Evolutionary conservation across 1,139 yeast species (phyloP).

Genomic region (Saccharomyces hybrid): DNA sequence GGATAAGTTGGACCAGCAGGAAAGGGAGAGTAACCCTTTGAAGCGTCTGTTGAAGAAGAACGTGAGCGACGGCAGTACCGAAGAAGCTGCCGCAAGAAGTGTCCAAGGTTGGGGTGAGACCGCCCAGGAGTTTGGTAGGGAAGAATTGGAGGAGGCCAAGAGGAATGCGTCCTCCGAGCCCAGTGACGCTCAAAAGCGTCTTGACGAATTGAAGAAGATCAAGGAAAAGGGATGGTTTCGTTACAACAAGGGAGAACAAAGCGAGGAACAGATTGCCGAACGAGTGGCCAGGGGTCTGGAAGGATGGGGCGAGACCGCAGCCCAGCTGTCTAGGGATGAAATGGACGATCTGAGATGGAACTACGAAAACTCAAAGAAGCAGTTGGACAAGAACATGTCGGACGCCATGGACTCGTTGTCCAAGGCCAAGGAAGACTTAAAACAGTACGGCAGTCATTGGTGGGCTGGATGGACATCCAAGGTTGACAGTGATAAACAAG

Average conservation of each 20-base stretch:
- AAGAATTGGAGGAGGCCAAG: constrained; percentile 32
- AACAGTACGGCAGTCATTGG: not conserved
- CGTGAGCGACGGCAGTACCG: constrained; percentile 18
- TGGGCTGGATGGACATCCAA: not conserved
- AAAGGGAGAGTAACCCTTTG: constrained; percentile 5
- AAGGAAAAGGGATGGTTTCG: constrained; percentile 26
- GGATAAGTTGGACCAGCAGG: constrained; percentile 21
- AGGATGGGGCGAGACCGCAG: constrained; percentile 43
- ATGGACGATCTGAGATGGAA: constrained; percentile 28
- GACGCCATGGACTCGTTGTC: constrained; percentile 4
- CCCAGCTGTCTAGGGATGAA: constrained; percentile 37
- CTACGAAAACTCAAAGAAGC: constrained; percentile 11
- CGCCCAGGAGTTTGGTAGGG: constrained; percentile 37
- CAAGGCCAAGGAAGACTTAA: not conserved
- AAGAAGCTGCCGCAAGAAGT: constrained; percentile 25
- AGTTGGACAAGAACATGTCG: constrained; percentile 18
- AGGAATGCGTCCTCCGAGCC: constrained; percentile 20
- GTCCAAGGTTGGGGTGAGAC: constrained; percentile 40
- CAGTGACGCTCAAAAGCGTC: constrained; percentile 20
- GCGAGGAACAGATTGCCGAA: constrained; percentile 29
- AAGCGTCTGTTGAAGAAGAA: constrained; percentile 7
- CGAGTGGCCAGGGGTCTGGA: constrained; percentile 32
- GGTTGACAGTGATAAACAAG: not conserved
- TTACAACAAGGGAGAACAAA: constrained; percentile 14
- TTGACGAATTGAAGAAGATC: constrained; percentile 21